Evolutionary conservation across 352 stramenopile genomes (phyloP).

Genomic region (Phytophthora citrophthora): DNA sequence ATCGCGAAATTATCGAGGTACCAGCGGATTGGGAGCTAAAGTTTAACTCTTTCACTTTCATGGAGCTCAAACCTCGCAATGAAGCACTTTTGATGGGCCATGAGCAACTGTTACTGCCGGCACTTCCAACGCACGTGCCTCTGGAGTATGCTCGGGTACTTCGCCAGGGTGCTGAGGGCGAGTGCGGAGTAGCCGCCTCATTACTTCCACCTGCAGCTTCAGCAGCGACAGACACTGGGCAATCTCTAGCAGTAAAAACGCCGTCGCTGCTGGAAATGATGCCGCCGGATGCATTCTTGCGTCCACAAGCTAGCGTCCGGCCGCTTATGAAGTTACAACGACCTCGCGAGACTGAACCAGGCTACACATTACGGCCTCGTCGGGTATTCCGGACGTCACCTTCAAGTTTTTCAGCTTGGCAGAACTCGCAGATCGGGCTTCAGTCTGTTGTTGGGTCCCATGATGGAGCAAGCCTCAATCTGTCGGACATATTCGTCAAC

Average conservation of each 20-base stretch:
- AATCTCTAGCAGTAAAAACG: constrained; percentile 5
- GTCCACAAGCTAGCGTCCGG: constrained; percentile 55
- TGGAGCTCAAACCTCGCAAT: constrained; percentile 65
- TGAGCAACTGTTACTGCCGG: constrained; percentile 52
- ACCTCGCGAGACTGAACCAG: constrained; percentile 56
- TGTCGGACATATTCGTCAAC: constrained; percentile 32
- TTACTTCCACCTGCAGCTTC: constrained; percentile 1
- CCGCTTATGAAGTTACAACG: constrained; percentile 47
- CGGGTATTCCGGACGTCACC: constrained; percentile 54
- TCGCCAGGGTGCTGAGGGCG: constrained; percentile 52
- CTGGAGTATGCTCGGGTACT: constrained; percentile 48
- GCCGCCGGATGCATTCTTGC: constrained; percentile 53
- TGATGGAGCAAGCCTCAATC: constrained; percentile 16
- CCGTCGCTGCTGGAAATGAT: constrained; percentile 54
- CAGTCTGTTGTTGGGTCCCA: constrained; percentile 38
- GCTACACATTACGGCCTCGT: constrained; percentile 53
- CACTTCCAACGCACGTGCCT: constrained; percentile 67
- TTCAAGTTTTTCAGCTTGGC: constrained; percentile 38
- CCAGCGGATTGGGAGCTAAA: constrained; percentile 53
- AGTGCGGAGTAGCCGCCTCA: constrained; percentile 39
- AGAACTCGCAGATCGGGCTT: constrained; percentile 49
- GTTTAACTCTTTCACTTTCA: constrained; percentile 63
- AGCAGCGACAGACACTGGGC: background rate
- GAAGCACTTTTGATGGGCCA: constrained; percentile 77
- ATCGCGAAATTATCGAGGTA: constrained; percentile 43